phyloP scores from a whole-genome alignment of 352 stramenopile species.

The Stephanocyclus meneghinianus region DNA sequence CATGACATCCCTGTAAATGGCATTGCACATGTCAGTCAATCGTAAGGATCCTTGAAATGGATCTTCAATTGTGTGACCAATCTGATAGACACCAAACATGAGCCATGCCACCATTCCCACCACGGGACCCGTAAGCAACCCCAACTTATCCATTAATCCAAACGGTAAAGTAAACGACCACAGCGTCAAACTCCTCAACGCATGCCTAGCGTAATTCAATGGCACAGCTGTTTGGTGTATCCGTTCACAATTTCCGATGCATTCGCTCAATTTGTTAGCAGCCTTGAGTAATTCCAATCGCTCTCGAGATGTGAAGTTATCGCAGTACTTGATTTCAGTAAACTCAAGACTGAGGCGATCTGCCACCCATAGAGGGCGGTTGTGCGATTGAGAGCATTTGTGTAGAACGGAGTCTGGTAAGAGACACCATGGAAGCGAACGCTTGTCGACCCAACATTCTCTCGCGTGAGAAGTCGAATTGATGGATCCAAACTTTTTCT shows the following conservation, averaged over 20 bases:
- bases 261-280: constrained; percentile 61
- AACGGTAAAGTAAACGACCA: constrained; percentile 79
- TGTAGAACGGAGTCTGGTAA: constrained; percentile 37
- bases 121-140: constrained; percentile 56
- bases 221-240: constrained; percentile 82
- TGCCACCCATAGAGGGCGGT: constrained; percentile 55
- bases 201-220: constrained; percentile 79
- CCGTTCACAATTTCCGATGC: constrained; percentile 75
- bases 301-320: constrained; percentile 72
- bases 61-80: constrained; percentile 81
- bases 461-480: constrained; percentile 13
- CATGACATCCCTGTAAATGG: constrained; percentile 47
- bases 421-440: constrained; percentile 50
- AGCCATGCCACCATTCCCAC: constrained; percentile 79
- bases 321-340: constrained; percentile 36
- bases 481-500: background rate
- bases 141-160: constrained; percentile 67
- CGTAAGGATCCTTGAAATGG: constrained; percentile 64
- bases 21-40: constrained; percentile 45
- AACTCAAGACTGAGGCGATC: constrained; percentile 54
- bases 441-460: constrained; percentile 52
- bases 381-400: constrained; percentile 44
- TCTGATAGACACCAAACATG: constrained; percentile 82
- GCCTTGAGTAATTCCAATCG: constrained; percentile 64
- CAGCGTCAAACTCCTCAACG: constrained; percentile 72